These are phyloP conservation scores for Scleroderma citrinum DNA, from an alignment of 768 basidiomycete genomes.

Conservation along the genomic window DNA sequence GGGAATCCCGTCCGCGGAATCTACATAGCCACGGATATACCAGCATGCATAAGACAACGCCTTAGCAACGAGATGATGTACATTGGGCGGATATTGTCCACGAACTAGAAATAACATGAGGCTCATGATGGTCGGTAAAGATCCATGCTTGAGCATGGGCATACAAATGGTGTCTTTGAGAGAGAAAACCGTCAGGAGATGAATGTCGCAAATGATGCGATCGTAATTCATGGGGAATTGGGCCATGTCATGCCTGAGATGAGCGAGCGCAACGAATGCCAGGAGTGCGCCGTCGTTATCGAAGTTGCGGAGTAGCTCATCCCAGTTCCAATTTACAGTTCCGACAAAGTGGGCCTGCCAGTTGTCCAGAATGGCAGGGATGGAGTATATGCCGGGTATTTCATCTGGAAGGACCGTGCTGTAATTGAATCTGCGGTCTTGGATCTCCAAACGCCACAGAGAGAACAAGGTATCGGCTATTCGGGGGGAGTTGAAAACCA, in stretches of 20 bases:
- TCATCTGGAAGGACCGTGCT: constrained; percentile 1
- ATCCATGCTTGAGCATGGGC: constrained; percentile 17
- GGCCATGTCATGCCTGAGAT: constrained; percentile 19
- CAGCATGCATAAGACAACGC: constrained; percentile 25
- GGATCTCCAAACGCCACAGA: constrained; percentile 23
- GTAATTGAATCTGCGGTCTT: constrained; percentile 14
- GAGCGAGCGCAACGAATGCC: constrained; percentile 19
- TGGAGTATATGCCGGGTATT: constrained; percentile 1
- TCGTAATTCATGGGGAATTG: constrained; percentile 19
- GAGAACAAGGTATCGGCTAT: constrained; percentile 18
- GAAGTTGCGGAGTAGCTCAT: constrained; percentile 21
- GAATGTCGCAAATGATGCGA: constrained; percentile 25
- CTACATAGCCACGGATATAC: constrained; percentile 24
- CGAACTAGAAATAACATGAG: constrained; percentile 13
- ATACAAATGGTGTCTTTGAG: constrained; percentile 19
- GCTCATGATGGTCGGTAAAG: constrained; percentile 13
- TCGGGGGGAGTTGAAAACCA: constrained; percentile 12
- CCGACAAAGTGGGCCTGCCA: constrained; percentile 24
- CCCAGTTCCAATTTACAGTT: constrained; percentile 22
- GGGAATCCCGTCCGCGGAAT: constrained; percentile 19
- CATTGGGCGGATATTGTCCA: constrained; percentile 2
- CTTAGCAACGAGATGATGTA: constrained; percentile 14
- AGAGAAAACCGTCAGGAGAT: constrained; percentile 22
- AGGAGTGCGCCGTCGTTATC: constrained; percentile 11
- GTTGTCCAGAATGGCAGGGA: constrained; percentile 16